phyloP scores from a whole-genome alignment of 352 stramenopile species.

The Thalassiosira hispida region DNA sequence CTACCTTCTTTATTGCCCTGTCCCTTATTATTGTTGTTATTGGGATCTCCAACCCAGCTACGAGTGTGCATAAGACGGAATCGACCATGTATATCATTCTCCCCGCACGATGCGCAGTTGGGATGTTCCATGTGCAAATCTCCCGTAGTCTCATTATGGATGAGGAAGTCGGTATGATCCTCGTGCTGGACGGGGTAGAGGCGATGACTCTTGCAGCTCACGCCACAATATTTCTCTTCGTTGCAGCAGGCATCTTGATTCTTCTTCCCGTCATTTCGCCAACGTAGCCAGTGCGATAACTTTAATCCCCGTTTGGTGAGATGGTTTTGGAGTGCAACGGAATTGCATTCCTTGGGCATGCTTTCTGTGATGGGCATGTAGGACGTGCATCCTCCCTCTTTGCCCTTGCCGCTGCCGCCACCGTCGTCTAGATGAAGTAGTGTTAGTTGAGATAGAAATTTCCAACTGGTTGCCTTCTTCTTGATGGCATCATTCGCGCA shows the following conservation, averaged over 20 bases:
- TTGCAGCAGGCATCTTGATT: not conserved
- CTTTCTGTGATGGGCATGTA: conserved; percentile 35
- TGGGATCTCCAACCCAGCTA: conserved; percentile 24
- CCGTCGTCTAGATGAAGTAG: conserved; percentile 9
- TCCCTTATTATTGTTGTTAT: conserved; percentile 4
- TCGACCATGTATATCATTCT: conserved; percentile 57
- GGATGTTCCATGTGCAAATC: conserved; percentile 61
- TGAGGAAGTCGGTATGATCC: conserved; percentile 61
- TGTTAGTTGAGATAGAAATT: conserved; percentile 21
- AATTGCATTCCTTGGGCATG: conserved; percentile 55
- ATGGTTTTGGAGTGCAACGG: conserved; percentile 12
- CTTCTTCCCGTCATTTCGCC: conserved; percentile 10
- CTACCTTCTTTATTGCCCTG: not conserved
- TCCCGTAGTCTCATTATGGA: conserved; percentile 54
- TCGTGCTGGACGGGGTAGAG: conserved; percentile 51
- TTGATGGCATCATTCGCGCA: not conserved
- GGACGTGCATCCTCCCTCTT: not conserved
- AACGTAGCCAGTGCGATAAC: conserved; percentile 12
- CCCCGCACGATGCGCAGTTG: conserved; percentile 45
- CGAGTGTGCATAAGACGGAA: conserved; percentile 44
- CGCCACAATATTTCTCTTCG: not conserved
- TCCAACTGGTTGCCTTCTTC: conserved; percentile 3
- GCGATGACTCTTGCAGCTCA: conserved; percentile 15
- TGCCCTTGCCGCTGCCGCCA: not conserved
- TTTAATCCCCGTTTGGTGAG: conserved; percentile 18